Percentiles rank a stretch among this genome's conserved stretches.
Conservation (phyloP, 2,329 filamentous ascomycete genomes). For the Hymenoscyphus repandus region DNA sequence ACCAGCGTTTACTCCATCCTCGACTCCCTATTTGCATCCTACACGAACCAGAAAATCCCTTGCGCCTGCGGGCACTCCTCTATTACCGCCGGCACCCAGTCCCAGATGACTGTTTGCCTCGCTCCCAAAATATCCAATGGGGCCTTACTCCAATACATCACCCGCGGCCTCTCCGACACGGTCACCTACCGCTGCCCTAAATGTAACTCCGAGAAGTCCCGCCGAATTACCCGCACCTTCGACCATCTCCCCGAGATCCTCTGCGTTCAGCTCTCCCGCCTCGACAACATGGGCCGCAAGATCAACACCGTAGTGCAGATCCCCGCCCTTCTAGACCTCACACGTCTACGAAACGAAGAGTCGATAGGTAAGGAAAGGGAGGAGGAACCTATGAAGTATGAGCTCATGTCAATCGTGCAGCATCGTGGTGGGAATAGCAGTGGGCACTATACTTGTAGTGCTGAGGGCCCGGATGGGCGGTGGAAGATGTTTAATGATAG, state of each 20-base stretch:
- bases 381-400: slow-evolving; percentile 21
- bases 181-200: slow-evolving; percentile 27
- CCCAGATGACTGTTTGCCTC: slow-evolving; percentile 24
- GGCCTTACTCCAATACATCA: slow-evolving; percentile 20
- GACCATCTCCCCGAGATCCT: slow-evolving; percentile 24
- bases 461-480: slow-evolving; percentile 16
- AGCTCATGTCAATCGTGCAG: slow-evolving; percentile 28
- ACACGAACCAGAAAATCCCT: slow-evolving; percentile 14
- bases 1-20: slow-evolving; percentile 14
- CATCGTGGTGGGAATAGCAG: slow-evolving; percentile 20
- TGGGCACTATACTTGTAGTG: slow-evolving; percentile 25
- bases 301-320: slow-evolving; percentile 17
- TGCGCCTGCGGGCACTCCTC: slow-evolving; percentile 26
- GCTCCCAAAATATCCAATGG: slow-evolving; percentile 15
- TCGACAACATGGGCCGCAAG: slow-evolving; percentile 21
- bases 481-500: slow-evolving; percentile 25
- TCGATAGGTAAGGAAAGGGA: not conserved
- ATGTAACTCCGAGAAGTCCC: slow-evolving; percentile 16
- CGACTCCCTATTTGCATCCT: slow-evolving; percentile 19
- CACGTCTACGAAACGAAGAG: slow-evolving; percentile 4
- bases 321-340: slow-evolving; percentile 22
- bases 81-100: slow-evolving; percentile 18
- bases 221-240: slow-evolving; percentile 14
- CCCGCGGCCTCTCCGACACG: slow-evolving; percentile 19
- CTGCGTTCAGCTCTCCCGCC: slow-evolving; percentile 26